Evolutionary conservation across 2,329 filamentous ascomycete genomes (phyloP).

Genomic region (Didymella exigua): DNA sequence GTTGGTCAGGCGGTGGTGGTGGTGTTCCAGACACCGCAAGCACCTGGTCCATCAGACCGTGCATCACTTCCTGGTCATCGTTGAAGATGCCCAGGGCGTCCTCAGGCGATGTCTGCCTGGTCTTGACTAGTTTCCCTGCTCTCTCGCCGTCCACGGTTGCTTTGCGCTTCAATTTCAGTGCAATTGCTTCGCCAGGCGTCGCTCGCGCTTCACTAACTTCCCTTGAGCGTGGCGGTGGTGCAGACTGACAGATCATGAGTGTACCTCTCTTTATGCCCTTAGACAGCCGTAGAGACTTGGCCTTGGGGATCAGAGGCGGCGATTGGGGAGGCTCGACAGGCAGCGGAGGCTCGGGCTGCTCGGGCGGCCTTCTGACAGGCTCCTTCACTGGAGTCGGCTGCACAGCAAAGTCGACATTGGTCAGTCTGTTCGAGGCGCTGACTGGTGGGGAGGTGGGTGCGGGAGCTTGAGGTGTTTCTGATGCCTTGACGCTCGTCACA

Average conservation of each 20-base stretch:
- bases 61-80: constrained; percentile 32
- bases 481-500: constrained; percentile 29
- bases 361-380: neutral
- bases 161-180: constrained; percentile 16
- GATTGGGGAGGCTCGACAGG: constrained; percentile 19
- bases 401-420: constrained; percentile 39
- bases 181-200: neutral
- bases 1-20: neutral
- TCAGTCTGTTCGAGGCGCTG: constrained; percentile 45
- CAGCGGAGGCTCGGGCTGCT: constrained; percentile 8
- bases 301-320: constrained; percentile 31
- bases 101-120: constrained; percentile 6
- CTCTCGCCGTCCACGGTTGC: neutral
- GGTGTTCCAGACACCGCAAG: constrained; percentile 20
- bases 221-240: constrained; percentile 26
- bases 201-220: constrained; percentile 7
- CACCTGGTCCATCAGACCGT: constrained; percentile 40
- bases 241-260: constrained; percentile 52
- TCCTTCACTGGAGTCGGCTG: constrained; percentile 15
- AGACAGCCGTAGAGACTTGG: constrained; percentile 48
- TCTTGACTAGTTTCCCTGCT: neutral
- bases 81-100: constrained; percentile 24
- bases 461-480: constrained; percentile 31
- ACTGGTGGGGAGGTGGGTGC: constrained; percentile 44
- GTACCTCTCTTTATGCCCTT: constrained; percentile 49